A percentile compares a stretch with the other conserved stretches of the same genome.
Evolutionary conservation across 2,329 filamentous ascomycete genomes (phyloP).

Genomic region (Sphaerulina vaccinii): DNA sequence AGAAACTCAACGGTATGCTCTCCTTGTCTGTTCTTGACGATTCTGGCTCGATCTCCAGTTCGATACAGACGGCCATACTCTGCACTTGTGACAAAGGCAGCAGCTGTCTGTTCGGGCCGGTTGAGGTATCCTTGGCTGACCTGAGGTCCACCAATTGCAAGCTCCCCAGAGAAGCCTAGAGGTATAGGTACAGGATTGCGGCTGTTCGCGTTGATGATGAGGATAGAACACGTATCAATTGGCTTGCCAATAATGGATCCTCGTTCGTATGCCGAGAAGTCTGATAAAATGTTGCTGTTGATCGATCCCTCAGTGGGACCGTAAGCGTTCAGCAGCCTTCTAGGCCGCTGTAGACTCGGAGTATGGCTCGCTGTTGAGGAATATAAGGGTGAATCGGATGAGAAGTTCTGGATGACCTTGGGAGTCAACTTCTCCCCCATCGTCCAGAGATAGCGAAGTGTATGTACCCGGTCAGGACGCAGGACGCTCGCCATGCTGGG

Average conservation of each 20-base stretch:
- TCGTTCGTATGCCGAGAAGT: constrained; percentile 13
- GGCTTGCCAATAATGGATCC: constrained; percentile 16
- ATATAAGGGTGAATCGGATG: constrained; percentile 11
- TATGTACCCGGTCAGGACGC: constrained; percentile 15
- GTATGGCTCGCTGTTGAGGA: constrained; percentile 7
- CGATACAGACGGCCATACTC: constrained; percentile 9
- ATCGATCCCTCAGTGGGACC: constrained; percentile 24
- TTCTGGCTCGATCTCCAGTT: constrained; percentile 6
- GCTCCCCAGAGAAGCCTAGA: constrained; percentile 17
- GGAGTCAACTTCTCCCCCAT: constrained; percentile 22
- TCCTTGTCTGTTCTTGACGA: background rate
- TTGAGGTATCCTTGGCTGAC: constrained; percentile 24
- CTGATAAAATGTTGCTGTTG: constrained; percentile 16
- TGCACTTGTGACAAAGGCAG: constrained; percentile 10
- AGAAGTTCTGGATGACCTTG: constrained; percentile 21
- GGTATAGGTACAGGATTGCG: constrained; percentile 12
- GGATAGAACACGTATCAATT: constrained; percentile 15
- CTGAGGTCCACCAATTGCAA: constrained; percentile 20
- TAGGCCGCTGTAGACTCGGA: constrained; percentile 11
- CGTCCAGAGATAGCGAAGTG: constrained; percentile 19
- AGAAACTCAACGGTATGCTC: constrained; percentile 19
- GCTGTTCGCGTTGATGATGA: constrained; percentile 3
- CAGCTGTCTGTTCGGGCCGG: constrained; percentile 15
- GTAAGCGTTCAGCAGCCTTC: constrained; percentile 21
- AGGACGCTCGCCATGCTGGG: constrained; percentile 21